A percentile compares a stretch with the other conserved stretches of the same genome.
These are phyloP conservation scores for Puccinia brachypodii DNA, from an alignment of 1,284 basidiomycete species.

Conservation along the genomic window DNA sequence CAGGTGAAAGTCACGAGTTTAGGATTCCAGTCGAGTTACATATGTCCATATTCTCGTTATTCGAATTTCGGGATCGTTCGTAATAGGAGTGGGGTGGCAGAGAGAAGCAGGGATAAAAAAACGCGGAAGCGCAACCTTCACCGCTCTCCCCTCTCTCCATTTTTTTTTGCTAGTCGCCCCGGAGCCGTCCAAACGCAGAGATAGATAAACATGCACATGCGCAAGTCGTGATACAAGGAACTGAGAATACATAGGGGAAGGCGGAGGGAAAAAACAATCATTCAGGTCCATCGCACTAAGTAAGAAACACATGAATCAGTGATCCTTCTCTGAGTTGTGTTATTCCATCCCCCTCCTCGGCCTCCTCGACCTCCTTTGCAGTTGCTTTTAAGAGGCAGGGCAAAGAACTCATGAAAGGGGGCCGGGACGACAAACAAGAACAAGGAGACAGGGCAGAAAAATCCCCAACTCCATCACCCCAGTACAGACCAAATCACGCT, in stretches of 20 bases:
- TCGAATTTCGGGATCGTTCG: neutral
- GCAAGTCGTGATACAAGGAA: neutral
- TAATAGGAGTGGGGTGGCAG: neutral
- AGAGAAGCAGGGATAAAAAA: neutral
- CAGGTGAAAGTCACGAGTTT: too few relatives aligned
- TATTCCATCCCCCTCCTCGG: neutral
- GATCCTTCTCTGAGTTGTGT: slow-evolving; percentile 13
- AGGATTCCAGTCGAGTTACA: neutral
- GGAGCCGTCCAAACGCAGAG: slow-evolving; percentile 12
- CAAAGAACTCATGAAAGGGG: neutral
- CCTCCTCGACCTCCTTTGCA: slow-evolving; percentile 5
- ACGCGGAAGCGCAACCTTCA: neutral
- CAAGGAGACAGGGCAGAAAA: neutral
- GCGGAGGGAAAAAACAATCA: slow-evolving; percentile 12
- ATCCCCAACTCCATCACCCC: neutral
- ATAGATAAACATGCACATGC: slow-evolving; percentile 2
- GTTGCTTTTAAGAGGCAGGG: neutral
- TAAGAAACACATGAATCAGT: neutral
- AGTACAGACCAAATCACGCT: neutral
- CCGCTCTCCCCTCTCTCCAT: neutral
- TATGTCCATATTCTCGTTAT: too few relatives aligned
- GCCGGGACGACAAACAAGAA: slow-evolving; percentile 1
- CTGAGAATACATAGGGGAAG: slow-evolving; percentile 3
- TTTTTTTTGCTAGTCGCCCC: neutral
- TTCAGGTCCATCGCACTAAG: neutral